Evolutionary conservation across 179 eudicot species (phyloP), one percentile per base, ranked within the genome.

Genomic region (Monotropa hypopitys): DNA sequence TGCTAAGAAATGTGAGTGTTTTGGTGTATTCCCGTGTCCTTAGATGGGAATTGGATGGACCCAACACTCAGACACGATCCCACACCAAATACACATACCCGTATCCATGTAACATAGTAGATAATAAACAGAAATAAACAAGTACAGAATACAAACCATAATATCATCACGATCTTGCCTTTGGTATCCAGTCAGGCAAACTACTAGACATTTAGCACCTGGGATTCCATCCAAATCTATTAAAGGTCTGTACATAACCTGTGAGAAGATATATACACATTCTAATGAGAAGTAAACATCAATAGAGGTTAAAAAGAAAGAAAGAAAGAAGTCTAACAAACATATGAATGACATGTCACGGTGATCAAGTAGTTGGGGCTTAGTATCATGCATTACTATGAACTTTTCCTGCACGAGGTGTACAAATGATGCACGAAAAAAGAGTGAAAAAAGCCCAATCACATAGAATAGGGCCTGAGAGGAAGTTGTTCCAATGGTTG

Each of bases 111-210:
- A n/a, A 38, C 40, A 38, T 5, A 38, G 40, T 5, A 38, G 0
- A 38, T 38, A 35, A 61, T 49, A 32, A 62, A 30, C 73, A 76
- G 12, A 49, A 66, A 65, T 35, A 23, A 53, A 35, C 15, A 26
- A 0, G 15, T 57, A 7, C 18, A 32, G 28, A 42, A 7, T 38
- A 74, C 80, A 75, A 80, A 94, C 98, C 98, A 87, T 94, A 51
- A 94, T 88, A 76, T 89, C 96, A 33, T 87, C 92, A 61, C 98
- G 88, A 50, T 85, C 90, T 33, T 83, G 86, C 42, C 94, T 81
- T 56, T 81, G 91, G 79, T 91, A 95, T 80, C 99, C 99, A 69
- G 99, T 95, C 87, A 95, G 86, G 81, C 97, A 93, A 42, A 91
- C 82, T 69, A 89, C 66, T 65, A 93, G 78, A 57, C 86, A 74